These are phyloP conservation scores for Inosperma sp. DNA, from an alignment of 768 basidiomycete species.

Conservation along the genomic window DNA sequence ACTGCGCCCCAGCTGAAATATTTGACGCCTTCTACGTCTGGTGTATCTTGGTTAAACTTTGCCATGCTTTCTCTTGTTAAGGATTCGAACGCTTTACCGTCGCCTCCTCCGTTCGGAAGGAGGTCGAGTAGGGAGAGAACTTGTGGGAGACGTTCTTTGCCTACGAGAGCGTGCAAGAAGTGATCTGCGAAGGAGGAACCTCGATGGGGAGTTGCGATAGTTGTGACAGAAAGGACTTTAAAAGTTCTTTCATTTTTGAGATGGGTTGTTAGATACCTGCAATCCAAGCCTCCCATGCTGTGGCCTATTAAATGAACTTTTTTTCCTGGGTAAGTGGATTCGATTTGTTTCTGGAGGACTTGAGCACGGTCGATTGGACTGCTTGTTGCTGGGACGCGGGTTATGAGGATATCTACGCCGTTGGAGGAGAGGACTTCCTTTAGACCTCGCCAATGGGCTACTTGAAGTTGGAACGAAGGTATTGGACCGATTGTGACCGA, in stretches of 20 bases:
- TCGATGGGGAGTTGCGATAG: constrained; percentile 91
- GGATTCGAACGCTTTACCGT: constrained; percentile 89
- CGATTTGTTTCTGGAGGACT: constrained; percentile 81
- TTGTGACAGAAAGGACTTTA: constrained; percentile 81
- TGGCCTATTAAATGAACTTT: constrained; percentile 82
- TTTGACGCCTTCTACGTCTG: constrained; percentile 69
- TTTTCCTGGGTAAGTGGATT: constrained; percentile 72
- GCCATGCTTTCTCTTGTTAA: constrained; percentile 84
- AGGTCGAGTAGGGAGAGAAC: constrained; percentile 74
- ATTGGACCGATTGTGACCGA: constrained; percentile 73
- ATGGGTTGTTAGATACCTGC: constrained; percentile 79
- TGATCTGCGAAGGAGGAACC: constrained; percentile 94
- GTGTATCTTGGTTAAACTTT: constrained; percentile 81
- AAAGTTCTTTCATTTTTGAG: constrained; percentile 75
- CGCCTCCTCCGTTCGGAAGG: constrained; percentile 88
- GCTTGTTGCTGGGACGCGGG: constrained; percentile 90
- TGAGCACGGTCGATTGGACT: constrained; percentile 84
- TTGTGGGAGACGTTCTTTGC: constrained; percentile 59
- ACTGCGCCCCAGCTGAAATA: constrained; percentile 97
- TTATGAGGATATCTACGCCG: constrained; percentile 87
- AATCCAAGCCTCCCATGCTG: constrained; percentile 79
- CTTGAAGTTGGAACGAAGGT: constrained; percentile 76
- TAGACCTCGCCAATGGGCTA: constrained; percentile 96
- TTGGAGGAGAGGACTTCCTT: constrained; percentile 87
- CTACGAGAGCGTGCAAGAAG: constrained; percentile 74